Percentiles rank a stretch among this genome's conserved stretches.
These are phyloP conservation scores for Arachnopeziza araneosa DNA, from an alignment of 2,329 filamentous ascomycete species.

Conservation along the genomic window DNA sequence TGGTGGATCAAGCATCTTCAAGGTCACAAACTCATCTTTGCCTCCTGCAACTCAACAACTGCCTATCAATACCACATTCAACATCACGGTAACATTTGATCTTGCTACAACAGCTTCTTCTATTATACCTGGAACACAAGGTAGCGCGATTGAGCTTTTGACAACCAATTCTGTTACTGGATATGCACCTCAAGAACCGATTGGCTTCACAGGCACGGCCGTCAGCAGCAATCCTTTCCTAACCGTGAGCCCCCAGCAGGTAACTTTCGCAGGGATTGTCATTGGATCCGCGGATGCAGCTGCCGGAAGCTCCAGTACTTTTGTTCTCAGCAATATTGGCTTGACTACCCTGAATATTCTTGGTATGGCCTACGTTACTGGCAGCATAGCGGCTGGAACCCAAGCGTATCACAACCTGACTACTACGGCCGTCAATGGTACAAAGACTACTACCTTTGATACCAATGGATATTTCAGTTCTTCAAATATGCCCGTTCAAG, in stretches of 20 bases:
- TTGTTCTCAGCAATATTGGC: conserved; percentile 31
- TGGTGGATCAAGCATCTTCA: conserved; percentile 28
- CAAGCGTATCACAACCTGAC: conserved; percentile 6
- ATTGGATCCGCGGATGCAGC: conserved; percentile 22
- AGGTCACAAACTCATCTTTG: conserved; percentile 26
- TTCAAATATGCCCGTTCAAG: conserved; percentile 10
- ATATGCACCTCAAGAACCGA: conserved; percentile 30
- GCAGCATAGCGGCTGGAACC: conserved; percentile 3
- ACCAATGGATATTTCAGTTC: conserved; percentile 7
- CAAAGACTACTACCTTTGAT: background rate
- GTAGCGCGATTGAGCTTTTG: conserved; percentile 26
- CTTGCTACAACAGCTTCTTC: conserved; percentile 14
- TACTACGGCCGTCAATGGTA: background rate
- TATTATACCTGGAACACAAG: conserved; percentile 27
- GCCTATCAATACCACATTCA: conserved; percentile 26
- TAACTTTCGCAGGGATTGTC: conserved; percentile 32
- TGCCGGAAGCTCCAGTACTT: conserved; percentile 21
- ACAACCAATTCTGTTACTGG: conserved; percentile 30
- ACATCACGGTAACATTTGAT: conserved; percentile 31
- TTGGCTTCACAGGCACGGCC: conserved; percentile 30
- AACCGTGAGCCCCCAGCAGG: conserved; percentile 26
- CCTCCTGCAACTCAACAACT: conserved; percentile 20
- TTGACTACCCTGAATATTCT: conserved; percentile 27
- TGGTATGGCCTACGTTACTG: conserved; percentile 23
- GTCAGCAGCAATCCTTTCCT: conserved; percentile 29